Base-by-base conservation (phyloP, 2,329 filamentous ascomycete species). In the Metarhizium rileyi region DNA sequence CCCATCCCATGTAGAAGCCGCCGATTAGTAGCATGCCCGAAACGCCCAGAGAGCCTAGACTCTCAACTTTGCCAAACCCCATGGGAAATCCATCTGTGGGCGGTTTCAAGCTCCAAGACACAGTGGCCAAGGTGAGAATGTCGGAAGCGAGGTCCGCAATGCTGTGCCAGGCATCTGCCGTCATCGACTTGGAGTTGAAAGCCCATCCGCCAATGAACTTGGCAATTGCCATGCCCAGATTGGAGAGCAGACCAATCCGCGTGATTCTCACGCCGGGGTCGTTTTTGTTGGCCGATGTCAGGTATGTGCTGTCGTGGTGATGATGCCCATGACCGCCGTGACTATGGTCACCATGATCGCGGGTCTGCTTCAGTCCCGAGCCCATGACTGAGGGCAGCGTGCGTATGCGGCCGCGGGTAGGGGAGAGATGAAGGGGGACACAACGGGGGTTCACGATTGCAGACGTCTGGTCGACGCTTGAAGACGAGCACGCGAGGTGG, bases 51-150 rank as follows among this genome's bases (percentile, higher is more conserved):
- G 90, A 93, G 20, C 93, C 93, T 63, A 98, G 71, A 61, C 90
- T 95, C 73, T 98, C 93, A n/a, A 98, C 80, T 72, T 98, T 98
- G 63, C 93, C 93, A 64, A 95, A 98, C 2, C 93, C 93, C 60
- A 83, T 81, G 2, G 93, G 93, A 63, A 95, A 98, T 38, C 79
- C 79, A 49, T 86, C 78, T 10, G 87, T 88, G 0, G 93, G 90
- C 5, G 88, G 84, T 60, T 86, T 89, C 52, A 97, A 71, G 52
- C 90, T 95, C 83, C 87, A 95, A 20, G 90, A 91, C 44, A 98
- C 90, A 9, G 93, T 98, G 16, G 88, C 87, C 20, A 98, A 78
- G 1, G 93, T 98, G 66, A 96, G 82, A 59, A 98, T 78, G 66
- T 98, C 93, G 48, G 90, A 96, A 53, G 95, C 89, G 50, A 98